Evolutionary conservation across 202 grass and related monocot genomes (phyloP), one percentile per base, ranked within the genome.

Genomic region (Miscanthus sacchariflorus): DNA sequence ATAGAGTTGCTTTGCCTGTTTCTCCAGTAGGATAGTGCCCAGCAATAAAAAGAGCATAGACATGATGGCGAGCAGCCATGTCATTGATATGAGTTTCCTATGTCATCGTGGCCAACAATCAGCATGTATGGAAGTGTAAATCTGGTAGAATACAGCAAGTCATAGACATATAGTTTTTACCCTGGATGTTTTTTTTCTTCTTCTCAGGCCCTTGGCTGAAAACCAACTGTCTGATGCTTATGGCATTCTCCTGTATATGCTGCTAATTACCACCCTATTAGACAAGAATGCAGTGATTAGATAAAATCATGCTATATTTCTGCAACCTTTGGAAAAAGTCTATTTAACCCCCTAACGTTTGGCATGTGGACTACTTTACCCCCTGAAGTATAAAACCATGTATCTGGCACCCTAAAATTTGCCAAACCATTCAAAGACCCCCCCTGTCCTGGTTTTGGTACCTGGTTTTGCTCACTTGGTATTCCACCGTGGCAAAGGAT

Each of bases 31-130:
- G 61, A 79, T 52, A 84, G 48, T 66, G 21, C 8, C 9, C 23
- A 67, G 3, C 25, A 49, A 65, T 71, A 13, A 3, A 25, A 23
- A 27, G 30, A 10, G 56, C 0, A 0, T 68, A 61, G 19, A 27
- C 48, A 11, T 85, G 21, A 25, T 28, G 52, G 46, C 1, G 12
- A 64, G 19, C 23, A 64, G 1, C 2, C 0, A 43, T 40, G 15
- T 14, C 36, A 75, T 81, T 74, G 64, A 0, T 77, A 9, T 12
- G 40, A 72, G n/a, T 5, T 70, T 63, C 64, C 45, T 19, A 45
- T 12, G 49, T 82, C 83, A 43, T 77, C 23, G 9, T 86, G 49
- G 5, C 5, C 49, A 77, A 66, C 21, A 50, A 58, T 73, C 71
- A 71, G 25, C 48, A 21, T 76, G 66, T 82, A 70, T 76, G 45